Conservation (phyloP, 1,139 yeast genomes). For the Suzukiozyma palmioleophila region DNA sequence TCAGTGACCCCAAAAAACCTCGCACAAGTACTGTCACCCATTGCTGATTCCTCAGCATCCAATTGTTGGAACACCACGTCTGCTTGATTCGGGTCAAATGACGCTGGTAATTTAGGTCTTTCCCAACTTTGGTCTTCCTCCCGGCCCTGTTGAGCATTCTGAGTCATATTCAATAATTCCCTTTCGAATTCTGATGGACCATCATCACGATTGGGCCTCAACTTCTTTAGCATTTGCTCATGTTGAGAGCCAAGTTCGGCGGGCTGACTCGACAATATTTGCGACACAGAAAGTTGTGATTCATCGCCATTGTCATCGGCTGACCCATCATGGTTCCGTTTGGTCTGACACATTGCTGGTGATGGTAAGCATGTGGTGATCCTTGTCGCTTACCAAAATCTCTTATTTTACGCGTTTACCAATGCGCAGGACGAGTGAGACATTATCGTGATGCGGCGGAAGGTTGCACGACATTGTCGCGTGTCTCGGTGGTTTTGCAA, state of each 20-base stretch:
- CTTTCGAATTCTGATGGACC: conserved; percentile 64
- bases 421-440: neutral
- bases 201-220: conserved; percentile 29
- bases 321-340: conserved; percentile 6
- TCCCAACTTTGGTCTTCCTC: conserved; percentile 58
- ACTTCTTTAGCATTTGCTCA: conserved; percentile 31
- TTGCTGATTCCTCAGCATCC: conserved; percentile 82
- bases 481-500: neutral
- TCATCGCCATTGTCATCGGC: conserved; percentile 30
- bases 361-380: neutral
- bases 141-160: conserved; percentile 23
- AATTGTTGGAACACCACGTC: conserved; percentile 84
- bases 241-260: conserved; percentile 25
- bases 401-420: neutral
- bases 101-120: conserved; percentile 50
- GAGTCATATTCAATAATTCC: conserved; percentile 59
- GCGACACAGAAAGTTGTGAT: conserved; percentile 40
- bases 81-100: conserved; percentile 41
- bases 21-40: conserved; percentile 58
- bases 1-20: conserved; percentile 91
- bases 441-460: too few relatives aligned
- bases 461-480: too few relatives aligned
- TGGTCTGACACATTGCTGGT: conserved; percentile 1
- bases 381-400: neutral
- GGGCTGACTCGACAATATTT: conserved; percentile 13